Conservation (phyloP, 1,284 basidiomycete genomes). For the Bondarzewia mesenterica region DNA sequence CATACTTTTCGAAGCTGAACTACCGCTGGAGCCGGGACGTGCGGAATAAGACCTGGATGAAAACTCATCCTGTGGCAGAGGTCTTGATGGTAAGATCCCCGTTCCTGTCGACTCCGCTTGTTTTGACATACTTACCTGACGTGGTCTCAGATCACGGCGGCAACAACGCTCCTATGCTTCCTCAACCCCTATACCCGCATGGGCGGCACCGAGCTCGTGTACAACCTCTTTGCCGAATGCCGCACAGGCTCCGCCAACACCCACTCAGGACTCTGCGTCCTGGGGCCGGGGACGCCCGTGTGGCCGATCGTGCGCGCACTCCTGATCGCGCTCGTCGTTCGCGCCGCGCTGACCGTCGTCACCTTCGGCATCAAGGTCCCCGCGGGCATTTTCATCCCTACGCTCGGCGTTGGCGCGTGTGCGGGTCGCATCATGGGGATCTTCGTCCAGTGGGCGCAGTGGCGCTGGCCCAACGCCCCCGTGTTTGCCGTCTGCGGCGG, state of each 20-base stretch:
- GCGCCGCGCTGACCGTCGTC: conserved; percentile 78
- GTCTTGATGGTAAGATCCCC: conserved; percentile 67
- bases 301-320: conserved; percentile 65
- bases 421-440: conserved; percentile 89
- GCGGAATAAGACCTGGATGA: conserved; percentile 76
- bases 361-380: conserved; percentile 94
- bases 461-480: conserved; percentile 49
- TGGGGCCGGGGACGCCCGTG: conserved; percentile 57
- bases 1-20: conserved; percentile 90
- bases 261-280: conserved; percentile 67
- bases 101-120: background rate
- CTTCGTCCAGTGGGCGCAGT: conserved; percentile 72
- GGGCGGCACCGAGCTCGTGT: conserved; percentile 93
- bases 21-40: conserved; percentile 82
- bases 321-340: conserved; percentile 71
- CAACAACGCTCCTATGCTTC: conserved; percentile 77
- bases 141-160: conserved; percentile 73
- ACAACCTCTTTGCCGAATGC: conserved; percentile 87
- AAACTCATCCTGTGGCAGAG: conserved; percentile 75
- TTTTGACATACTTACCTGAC: conserved; percentile 10
- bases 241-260: conserved; percentile 42
- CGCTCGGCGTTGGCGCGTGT: conserved; percentile 94
- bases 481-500: conserved; percentile 64
- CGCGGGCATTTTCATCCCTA: conserved; percentile 96
- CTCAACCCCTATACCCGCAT: conserved; percentile 88